A percentile compares a stretch with the other conserved stretches of the same genome.
These are phyloP conservation scores for Chaetomium olivaceum DNA, from an alignment of 2,329 filamentous ascomycete species.

Conservation along the genomic window DNA sequence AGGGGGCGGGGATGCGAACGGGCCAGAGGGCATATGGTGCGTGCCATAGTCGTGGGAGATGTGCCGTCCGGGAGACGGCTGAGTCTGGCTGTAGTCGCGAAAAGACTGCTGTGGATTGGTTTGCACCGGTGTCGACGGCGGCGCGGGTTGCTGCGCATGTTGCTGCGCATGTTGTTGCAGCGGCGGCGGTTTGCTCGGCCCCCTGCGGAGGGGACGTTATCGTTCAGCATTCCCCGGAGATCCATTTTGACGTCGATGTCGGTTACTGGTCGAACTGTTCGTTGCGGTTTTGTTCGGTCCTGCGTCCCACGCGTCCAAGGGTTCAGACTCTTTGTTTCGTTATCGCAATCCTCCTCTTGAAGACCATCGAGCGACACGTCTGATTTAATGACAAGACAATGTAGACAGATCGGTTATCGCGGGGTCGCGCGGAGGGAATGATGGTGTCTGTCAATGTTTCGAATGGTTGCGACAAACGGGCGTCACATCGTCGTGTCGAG, in stretches of 20 bases:
- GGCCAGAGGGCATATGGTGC: constrained; percentile 36
- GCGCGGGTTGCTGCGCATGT: constrained; percentile 30
- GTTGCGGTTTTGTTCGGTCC: constrained; percentile 1
- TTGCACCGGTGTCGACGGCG: constrained; percentile 33
- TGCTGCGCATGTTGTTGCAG: constrained; percentile 33
- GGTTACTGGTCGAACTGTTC: background rate
- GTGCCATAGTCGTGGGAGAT: constrained; percentile 48
- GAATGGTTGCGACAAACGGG: constrained; percentile 26
- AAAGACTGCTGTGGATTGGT: constrained; percentile 45
- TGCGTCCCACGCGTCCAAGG: constrained; percentile 16
- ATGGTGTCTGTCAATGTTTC: constrained; percentile 15
- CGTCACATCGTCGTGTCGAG: constrained; percentile 31
- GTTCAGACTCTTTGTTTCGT: constrained; percentile 13
- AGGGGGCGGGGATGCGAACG: constrained; percentile 44
- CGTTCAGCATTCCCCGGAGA: constrained; percentile 57
- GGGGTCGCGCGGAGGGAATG: constrained; percentile 9
- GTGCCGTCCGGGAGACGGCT: constrained; percentile 52
- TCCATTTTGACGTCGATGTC: constrained; percentile 44
- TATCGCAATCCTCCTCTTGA: constrained; percentile 17
- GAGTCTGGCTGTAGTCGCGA: constrained; percentile 53
- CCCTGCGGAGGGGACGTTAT: constrained; percentile 43
- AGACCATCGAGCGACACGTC: constrained; percentile 20
- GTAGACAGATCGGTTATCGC: background rate
- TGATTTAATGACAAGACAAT: background rate
- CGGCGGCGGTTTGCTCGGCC: constrained; percentile 34